Conservation (phyloP, 2,329 filamentous ascomycete species). For the Colletotrichum orchidophilum region DNA sequence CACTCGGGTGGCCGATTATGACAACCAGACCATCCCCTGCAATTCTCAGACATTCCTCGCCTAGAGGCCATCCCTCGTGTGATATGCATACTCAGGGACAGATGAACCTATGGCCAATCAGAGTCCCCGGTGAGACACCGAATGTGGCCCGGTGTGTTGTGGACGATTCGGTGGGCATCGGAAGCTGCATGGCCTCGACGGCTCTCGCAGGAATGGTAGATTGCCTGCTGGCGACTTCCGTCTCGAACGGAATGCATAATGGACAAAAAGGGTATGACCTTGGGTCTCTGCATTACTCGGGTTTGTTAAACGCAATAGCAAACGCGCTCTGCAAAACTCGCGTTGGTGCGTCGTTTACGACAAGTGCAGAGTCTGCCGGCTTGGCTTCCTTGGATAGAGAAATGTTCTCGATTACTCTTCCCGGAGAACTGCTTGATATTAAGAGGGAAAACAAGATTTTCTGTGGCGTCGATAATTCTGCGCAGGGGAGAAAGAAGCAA, state of each 20-base stretch:
- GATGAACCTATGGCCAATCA: slow-evolving; percentile 11
- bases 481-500: background rate
- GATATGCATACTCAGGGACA: slow-evolving; percentile 20
- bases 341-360: slow-evolving; percentile 26
- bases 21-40: slow-evolving; percentile 27
- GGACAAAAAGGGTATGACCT: slow-evolving; percentile 13
- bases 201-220: slow-evolving; percentile 23
- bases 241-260: slow-evolving; percentile 14
- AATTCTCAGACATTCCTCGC: slow-evolving; percentile 34
- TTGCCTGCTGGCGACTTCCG: slow-evolving; percentile 7
- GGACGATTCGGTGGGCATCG: slow-evolving; percentile 14
- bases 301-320: slow-evolving; percentile 13
- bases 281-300: slow-evolving; percentile 27
- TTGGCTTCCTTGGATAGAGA: background rate
- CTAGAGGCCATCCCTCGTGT: slow-evolving; percentile 26
- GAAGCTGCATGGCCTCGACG: slow-evolving; percentile 24
- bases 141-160: slow-evolving; percentile 8
- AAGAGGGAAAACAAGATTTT: background rate
- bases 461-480: background rate
- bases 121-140: background rate
- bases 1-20: slow-evolving; percentile 29
- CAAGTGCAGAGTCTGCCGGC: slow-evolving; percentile 1
- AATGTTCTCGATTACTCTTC: background rate
- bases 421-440: background rate
- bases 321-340: slow-evolving; percentile 17